Evolutionary conservation across 164 flowering plant genomes (phyloP), one percentile per base, ranked within the genome.

Genomic region (Nymphaea colorata): DNA sequence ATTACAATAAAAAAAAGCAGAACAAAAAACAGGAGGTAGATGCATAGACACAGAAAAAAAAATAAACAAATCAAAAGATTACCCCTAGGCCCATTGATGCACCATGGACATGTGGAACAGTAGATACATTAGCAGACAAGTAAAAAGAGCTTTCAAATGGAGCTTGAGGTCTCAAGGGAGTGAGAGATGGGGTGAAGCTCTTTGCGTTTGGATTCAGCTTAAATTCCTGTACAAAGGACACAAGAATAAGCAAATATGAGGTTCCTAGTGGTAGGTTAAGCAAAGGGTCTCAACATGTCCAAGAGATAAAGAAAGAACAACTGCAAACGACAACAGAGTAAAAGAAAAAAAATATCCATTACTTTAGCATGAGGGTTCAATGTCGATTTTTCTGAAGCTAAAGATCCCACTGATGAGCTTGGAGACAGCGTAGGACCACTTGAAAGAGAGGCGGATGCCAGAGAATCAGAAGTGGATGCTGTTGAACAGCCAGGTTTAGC

Each of bases 341-440:
- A n/a, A 43, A 65, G 11, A 44, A 7, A 41, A 41, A 62, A 47
- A 47, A 47, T 47, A 47, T 6, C 55, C 36, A 25, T 64, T 68
- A 91, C 99, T 96, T 95, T 95, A 4, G 99, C 99, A 84, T 82
- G 66, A 68, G 97, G 99, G 82, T 95, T 95, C 68, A 90, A 69
- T n/a, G 87, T 81, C 44, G 97, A 91, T 68, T 86, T 95, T 69
- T 91, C 99, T 11, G 99, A 95, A 44, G 90, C 79, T 66, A 90
- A 79, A 44, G 99, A 95, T 64, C 94, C 94, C 67, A 90, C 69
- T 43, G 98, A 95, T 66, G 99, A 95, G 73, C 92, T 85, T 72
- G 94, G 95, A 62, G 99, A 88, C 76, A 91, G 71, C 62, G 83
- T 82, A 71, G 86, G 88, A 64, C 75, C 83, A 79, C 74, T 67